These are phyloP conservation scores for Eragrostis curvula DNA, from an alignment of 176 grass and related monocot genomes.

Conservation along the genomic window DNA sequence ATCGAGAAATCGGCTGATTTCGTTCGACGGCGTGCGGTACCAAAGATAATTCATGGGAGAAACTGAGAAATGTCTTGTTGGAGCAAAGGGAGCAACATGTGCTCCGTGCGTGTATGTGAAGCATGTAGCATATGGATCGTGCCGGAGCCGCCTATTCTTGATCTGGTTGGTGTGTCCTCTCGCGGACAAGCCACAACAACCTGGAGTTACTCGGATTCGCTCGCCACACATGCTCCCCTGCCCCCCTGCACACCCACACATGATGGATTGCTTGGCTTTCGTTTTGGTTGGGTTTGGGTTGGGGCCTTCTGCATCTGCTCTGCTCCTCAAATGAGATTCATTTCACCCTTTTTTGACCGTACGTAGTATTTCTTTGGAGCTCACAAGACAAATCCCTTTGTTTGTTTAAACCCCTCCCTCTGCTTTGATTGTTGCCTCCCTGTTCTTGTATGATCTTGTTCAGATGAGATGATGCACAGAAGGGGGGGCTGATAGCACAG, in stretches of 20 bases:
- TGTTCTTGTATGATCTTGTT: too few species aligned
- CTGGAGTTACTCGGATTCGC: not conserved
- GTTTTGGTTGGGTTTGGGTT: not conserved
- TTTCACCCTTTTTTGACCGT: not conserved
- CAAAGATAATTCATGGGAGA: too few species aligned
- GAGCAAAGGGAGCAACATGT: too few species aligned
- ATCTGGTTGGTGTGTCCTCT: not conserved
- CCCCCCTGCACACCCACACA: conserved; percentile 53
- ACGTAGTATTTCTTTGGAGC: too few species aligned
- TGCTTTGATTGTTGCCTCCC: not conserved
- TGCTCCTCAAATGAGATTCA: conserved; percentile 5
- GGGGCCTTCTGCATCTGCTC: not conserved
- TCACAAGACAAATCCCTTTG: too few species aligned
- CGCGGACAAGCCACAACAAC: not conserved
- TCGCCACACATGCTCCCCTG: conserved; percentile 54
- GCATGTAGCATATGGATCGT: too few species aligned
- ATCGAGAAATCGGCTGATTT: too few species aligned
- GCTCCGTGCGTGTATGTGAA: too few species aligned
- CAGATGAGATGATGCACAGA: conserved; percentile 16
- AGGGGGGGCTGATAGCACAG: not conserved
- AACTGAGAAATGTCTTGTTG: too few species aligned
- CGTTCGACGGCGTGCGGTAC: too few species aligned
- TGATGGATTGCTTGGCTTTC: conserved; percentile 23
- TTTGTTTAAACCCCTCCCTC: too few species aligned
- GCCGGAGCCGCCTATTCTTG: not conserved